Conservation (phyloP, 805 yeast species). For the Sungouiozyma intestinalis region DNA sequence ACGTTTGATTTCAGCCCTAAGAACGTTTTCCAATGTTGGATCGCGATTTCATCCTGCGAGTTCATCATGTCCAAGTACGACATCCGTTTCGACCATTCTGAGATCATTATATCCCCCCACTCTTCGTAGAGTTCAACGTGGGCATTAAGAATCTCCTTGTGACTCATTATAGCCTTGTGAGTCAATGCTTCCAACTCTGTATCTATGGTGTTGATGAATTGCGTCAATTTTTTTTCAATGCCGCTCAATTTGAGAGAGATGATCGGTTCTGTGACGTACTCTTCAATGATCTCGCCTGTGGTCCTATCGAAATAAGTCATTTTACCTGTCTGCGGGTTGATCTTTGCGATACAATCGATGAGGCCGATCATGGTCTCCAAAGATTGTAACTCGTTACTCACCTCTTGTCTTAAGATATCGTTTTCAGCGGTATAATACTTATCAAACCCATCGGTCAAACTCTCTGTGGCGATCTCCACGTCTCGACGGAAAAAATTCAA, state of each 20-base stretch:
- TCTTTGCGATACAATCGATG: conserved; percentile 27
- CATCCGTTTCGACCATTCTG: conserved; percentile 53
- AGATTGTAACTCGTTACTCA: background rate
- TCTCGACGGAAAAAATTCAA: background rate
- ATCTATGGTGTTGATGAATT: background rate
- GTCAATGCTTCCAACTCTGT: background rate
- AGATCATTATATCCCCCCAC: conserved; percentile 56
- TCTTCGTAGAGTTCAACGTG: conserved; percentile 61
- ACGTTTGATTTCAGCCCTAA: conserved; percentile 44
- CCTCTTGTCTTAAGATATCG: background rate
- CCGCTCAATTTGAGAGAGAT: conserved; percentile 3
- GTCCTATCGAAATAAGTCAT: conserved; percentile 24
- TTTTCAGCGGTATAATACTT: background rate
- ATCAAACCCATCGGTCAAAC: background rate
- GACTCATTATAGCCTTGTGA: background rate
- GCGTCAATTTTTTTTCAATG: background rate
- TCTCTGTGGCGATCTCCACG: conserved; percentile 7
- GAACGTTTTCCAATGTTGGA: conserved; percentile 50
- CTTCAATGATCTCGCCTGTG: conserved; percentile 23
- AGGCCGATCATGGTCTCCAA: conserved; percentile 16
- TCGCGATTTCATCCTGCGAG: conserved; percentile 25
- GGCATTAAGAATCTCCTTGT: conserved; percentile 26
- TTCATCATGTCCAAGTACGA: conserved; percentile 29
- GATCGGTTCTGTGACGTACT: conserved; percentile 39
- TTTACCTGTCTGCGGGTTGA: conserved; percentile 11